phyloP scores from a whole-genome alignment of 2,329 filamentous ascomycete genomes.

The Pseudodiploospora longispora region DNA sequence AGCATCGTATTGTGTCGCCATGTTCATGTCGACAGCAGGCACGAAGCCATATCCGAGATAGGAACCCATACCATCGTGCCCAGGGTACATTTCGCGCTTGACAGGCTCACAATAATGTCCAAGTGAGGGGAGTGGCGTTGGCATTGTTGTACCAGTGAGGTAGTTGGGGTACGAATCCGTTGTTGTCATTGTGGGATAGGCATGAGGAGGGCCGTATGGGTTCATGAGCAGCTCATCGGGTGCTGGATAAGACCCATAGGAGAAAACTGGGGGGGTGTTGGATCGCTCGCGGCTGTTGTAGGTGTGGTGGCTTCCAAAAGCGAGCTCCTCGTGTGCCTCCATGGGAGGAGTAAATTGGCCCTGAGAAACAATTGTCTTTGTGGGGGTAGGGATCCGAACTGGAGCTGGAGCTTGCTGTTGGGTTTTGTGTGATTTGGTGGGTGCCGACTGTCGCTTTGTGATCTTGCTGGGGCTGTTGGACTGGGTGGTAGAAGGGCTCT shows the following conservation, averaged over 20 bases:
- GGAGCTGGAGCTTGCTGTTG: constrained; percentile 12
- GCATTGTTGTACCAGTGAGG: constrained; percentile 41
- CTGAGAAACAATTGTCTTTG: constrained; percentile 34
- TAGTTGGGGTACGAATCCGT: constrained; percentile 49
- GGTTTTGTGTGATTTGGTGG: constrained; percentile 20
- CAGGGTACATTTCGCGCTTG: constrained; percentile 55
- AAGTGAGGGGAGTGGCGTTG: constrained; percentile 57
- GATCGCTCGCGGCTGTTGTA: constrained; percentile 63
- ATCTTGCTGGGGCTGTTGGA: constrained; percentile 24
- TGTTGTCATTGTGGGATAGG: constrained; percentile 44
- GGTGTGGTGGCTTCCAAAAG: constrained; percentile 41
- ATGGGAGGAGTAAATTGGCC: constrained; percentile 56
- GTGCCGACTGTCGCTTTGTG: constrained; percentile 34
- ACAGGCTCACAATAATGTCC: constrained; percentile 54
- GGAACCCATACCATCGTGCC: constrained; percentile 53
- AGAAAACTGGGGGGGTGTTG: constrained; percentile 62
- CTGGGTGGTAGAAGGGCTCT: constrained; percentile 23
- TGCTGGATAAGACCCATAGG: constrained; percentile 58
- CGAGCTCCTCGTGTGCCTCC: constrained; percentile 54
- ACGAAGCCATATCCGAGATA: constrained; percentile 63
- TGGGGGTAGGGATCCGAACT: constrained; percentile 13
- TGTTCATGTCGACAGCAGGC: constrained; percentile 54
- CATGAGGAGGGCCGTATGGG: constrained; percentile 46
- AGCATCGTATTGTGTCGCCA: constrained; percentile 55
- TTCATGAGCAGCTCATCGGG: constrained; percentile 57